Evolutionary conservation across 306 rosid genomes (phyloP), one percentile per base, ranked within the genome.

Genomic region (Vigna mungo): DNA sequence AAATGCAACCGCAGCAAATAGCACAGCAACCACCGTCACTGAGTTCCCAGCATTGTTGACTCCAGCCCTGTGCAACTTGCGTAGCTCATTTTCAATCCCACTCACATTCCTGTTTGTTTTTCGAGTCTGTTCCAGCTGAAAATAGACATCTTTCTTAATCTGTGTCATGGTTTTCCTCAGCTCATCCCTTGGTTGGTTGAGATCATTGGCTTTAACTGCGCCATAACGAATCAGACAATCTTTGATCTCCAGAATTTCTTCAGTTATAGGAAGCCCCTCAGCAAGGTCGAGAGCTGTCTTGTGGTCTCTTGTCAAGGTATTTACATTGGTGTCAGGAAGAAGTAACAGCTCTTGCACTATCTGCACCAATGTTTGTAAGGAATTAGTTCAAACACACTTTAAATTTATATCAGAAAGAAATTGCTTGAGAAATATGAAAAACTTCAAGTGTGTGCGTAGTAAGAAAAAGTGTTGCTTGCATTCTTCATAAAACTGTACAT

Each of bases 251-350:
- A 82, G 55, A 56, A 79, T 78, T 77, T 94, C 96, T 80, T 89
- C 97, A 0, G 95, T 88, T 48, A 88, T 79, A 9, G 88, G 86
- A 37, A 94, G 95, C 68, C 87, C 96, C 87, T 89, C 96, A 1
- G 92, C 96, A 77, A 94, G 83, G 86, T 94, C 98, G 13, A 89
- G 86, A 69, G 97, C 81, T 65, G 98, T 94, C 87, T 89, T 92
- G 65, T 72, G 89, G 54, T 90, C 97, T 88, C 94, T 89, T 71
- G 93, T 84, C 61, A 94, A 59, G 20, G 91, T 90, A 72, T 94
- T 94, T 54, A 89, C 96, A 72, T 90, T 88, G 74, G 92, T 89
- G 11, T 90, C 93, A 34, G 81, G 90, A 74, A 71, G 81, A 48
- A 49, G 86, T 67, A 94, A 55, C 64, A 92, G 46, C 79, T 83